These are phyloP conservation scores for Stephania japonica DNA, from an alignment of 164 flowering plant species.

Conservation along the genomic window DNA sequence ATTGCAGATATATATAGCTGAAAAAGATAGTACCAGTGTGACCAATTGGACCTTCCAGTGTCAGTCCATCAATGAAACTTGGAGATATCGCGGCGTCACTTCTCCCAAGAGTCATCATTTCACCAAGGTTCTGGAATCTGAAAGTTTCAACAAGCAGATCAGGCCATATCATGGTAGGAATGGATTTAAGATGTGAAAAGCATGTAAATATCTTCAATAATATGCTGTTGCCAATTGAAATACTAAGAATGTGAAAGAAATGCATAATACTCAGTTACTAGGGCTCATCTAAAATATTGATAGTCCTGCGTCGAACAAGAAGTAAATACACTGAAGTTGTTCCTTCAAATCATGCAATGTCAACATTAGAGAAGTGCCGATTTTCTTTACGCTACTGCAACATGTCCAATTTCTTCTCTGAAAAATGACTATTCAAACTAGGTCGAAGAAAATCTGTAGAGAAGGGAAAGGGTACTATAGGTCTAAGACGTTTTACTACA, in stretches of 20 bases:
- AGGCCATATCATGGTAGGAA: background rate
- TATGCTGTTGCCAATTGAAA: background rate
- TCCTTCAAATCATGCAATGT: too few relatives aligned
- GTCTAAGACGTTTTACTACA: too few relatives aligned
- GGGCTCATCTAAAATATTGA: too few relatives aligned
- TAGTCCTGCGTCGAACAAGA: too few relatives aligned
- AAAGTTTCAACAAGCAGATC: conserved; percentile 3
- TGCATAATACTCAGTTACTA: too few relatives aligned
- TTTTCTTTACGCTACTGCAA: too few relatives aligned
- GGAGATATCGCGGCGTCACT: conserved; percentile 87
- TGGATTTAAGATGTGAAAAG: background rate
- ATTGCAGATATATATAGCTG: background rate
- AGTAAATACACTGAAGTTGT: too few relatives aligned
- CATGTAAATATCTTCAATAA: background rate
- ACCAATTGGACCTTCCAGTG: conserved; percentile 85
- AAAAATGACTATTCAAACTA: too few relatives aligned
- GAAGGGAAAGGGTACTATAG: too few relatives aligned
- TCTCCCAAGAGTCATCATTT: conserved; percentile 92
- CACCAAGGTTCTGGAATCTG: conserved; percentile 91
- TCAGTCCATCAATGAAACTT: conserved; percentile 80
- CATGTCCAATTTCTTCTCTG: too few relatives aligned
- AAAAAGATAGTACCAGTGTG: conserved; percentile 51
- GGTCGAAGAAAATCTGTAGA: too few relatives aligned
- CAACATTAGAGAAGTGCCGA: too few relatives aligned
- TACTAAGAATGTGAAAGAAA: background rate